Base-by-base conservation (phyloP, 1,284 basidiomycete genomes). In the Boletellus dicymbophilus region DNA sequence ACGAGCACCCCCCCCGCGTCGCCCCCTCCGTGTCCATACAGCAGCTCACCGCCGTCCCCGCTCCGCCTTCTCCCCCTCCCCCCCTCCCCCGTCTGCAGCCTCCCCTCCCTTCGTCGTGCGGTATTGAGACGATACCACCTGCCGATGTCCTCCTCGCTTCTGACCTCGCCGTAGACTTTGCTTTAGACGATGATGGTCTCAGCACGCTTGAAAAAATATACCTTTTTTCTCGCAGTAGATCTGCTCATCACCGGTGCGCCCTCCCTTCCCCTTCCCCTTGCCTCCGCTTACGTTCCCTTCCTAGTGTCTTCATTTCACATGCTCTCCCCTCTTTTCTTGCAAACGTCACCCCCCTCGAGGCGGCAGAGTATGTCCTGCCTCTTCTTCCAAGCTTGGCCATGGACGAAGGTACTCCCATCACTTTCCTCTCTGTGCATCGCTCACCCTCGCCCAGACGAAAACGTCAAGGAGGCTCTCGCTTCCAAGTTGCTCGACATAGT, bases 351-450 rank as follows among this genome's bases (percentile, higher is more conserved):
- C 88, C 96, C 3, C 82, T 83, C 55, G 96, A 98, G 60, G 94
- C 93, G 3, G 88, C 95, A 59, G 92, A 95, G 68, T 99, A 97
- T 67, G 92, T 99, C 44, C 76, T 98, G 13, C 95, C 95, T 1
- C 79, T 98, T 18, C 81, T 99, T 52, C 90, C 85, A 46, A 84
- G 84, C 22, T 83, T 98, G 27, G 93, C 92, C 3, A 85, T 90
- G 68, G 95, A 98, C 64, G 84, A 91, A 67, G 90, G 90, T 90
- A 58, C 75, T 20, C 37, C n/a, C 37, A 16, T 20, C 31, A 37
- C 33, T 48, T 42, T 37, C 49, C 46, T 40, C 33, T 44, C 26
- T 37, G 38, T 44, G 43, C 44, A 21, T 45, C 37, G 43, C 47
- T 61, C n/a, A 56, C 53, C 28, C 25, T 38, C 31, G 38, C 53